Evolutionary conservation across 1,284 basidiomycete genomes (phyloP).

Genomic region (Ganoderma multipileum): DNA sequence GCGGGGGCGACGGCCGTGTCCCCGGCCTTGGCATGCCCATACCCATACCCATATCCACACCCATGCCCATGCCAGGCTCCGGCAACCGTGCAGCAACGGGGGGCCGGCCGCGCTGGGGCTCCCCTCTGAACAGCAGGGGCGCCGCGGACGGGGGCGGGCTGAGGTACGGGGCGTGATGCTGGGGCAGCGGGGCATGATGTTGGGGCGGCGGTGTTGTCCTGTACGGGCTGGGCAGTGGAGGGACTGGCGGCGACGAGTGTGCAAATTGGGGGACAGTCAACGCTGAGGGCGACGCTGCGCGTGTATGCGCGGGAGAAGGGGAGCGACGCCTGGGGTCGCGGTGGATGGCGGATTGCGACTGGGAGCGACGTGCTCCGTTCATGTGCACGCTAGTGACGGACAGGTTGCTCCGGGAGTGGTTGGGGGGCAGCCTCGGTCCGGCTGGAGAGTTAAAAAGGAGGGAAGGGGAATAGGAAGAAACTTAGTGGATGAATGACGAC

Average conservation of each 20-base stretch:
- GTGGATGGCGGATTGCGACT: constrained; percentile 25
- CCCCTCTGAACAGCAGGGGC: background rate
- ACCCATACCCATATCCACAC: background rate
- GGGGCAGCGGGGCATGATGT: background rate
- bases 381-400: constrained; percentile 15
- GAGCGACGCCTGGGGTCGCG: constrained; percentile 20
- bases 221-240: background rate
- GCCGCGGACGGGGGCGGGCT: background rate
- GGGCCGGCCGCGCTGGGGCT: background rate
- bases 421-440: constrained; percentile 9
- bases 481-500: background rate
- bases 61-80: background rate
- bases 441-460: no score
- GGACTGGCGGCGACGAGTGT: background rate
- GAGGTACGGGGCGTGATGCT: background rate
- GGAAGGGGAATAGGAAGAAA: background rate
- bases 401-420: constrained; percentile 25
- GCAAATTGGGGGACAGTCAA: background rate
- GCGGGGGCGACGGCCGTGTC: background rate
- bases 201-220: background rate
- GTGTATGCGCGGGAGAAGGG: constrained; percentile 7
- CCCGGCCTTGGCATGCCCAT: background rate
- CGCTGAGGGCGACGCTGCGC: background rate
- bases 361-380: constrained; percentile 23
- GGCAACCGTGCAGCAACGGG: background rate